Evolutionary conservation across 768 basidiomycete genomes (phyloP).

Genomic region (Coprinellus micaceus): DNA sequence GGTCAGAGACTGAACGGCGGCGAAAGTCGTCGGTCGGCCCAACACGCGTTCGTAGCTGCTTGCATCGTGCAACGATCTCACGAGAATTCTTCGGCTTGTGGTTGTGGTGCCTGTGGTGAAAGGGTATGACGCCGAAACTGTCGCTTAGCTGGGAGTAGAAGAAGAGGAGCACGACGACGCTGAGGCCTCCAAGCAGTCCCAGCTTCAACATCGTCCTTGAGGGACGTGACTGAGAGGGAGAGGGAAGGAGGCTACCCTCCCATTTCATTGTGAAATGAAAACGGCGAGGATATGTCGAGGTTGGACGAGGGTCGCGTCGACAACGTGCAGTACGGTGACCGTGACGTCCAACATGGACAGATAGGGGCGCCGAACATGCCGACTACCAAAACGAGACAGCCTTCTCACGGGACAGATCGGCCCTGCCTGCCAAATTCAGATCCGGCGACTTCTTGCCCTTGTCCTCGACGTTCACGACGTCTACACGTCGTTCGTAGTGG

Average conservation of each 20-base stretch:
- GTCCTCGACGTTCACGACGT: not conserved
- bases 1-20: constrained; percentile 53
- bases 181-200: not conserved
- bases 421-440: not conserved
- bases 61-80: constrained; percentile 2
- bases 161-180: not conserved
- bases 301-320: not conserved
- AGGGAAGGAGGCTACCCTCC: not conserved
- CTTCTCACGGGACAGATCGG: no score
- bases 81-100: constrained; percentile 7
- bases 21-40: constrained; percentile 30
- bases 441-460: not conserved
- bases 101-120: constrained; percentile 1
- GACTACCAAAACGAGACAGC: not conserved
- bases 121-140: not conserved
- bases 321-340: not conserved
- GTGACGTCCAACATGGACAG: not conserved
- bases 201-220: not conserved
- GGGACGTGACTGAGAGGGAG: not conserved
- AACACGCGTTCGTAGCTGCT: not conserved
- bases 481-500: no score
- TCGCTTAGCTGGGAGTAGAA: constrained; percentile 5
- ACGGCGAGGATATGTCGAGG: not conserved
- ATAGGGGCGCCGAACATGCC: not conserved
- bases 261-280: constrained; percentile 9